Base-by-base conservation (phyloP, 179 eudicot species). In the Beta lomatogona region DNA sequence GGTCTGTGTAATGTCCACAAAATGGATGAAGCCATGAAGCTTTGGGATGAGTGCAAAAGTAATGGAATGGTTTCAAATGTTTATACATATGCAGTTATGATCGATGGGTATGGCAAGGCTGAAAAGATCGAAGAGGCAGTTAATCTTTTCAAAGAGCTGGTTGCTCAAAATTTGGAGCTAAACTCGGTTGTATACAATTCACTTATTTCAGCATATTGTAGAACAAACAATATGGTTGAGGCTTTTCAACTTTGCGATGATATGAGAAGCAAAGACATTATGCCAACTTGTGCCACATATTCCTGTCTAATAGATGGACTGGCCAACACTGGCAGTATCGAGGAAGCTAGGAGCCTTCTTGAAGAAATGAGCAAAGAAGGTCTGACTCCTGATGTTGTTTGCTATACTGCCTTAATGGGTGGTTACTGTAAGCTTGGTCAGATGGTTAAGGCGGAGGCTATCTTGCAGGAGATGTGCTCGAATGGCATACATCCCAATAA, bases 371-470 rank as follows among this genome's bases (percentile, higher is more conserved):
- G 81, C 85, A 85, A 82, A 73, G 92, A 89, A 15, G 91, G 92
- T 25, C 73, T 92, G 81, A 82, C 63, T 68, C 97, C 98, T 64
- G 82, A 90, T 77, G 95, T 95, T 46, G 65, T 90, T 80, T 89
- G 94, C 82, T 95, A 90, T 88, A 95, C 95, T 85, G 94, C 94
- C 36, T 84, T 95, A 63, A 91, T 95, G 71, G 81, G 89, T 74
- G 98, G 98, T 75, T 89, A 90, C 73, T 93, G 93, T 83, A 90
- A 92, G 84, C 86, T 91, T 70, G 94, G 97, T 66, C 88, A 95
- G 76, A 92, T 93, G 98, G 89, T 88, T 80, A 80, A 84, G 61
- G 94, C 84, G 36, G 84, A 76, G 80, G 84, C 80, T 75, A 71
- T 90, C 77, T 86, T 93, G 89, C 80, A 84, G 77, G 92, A 95